Conservation (phyloP, 768 basidiomycete genomes). For the Amanita subjunquillea region DNA sequence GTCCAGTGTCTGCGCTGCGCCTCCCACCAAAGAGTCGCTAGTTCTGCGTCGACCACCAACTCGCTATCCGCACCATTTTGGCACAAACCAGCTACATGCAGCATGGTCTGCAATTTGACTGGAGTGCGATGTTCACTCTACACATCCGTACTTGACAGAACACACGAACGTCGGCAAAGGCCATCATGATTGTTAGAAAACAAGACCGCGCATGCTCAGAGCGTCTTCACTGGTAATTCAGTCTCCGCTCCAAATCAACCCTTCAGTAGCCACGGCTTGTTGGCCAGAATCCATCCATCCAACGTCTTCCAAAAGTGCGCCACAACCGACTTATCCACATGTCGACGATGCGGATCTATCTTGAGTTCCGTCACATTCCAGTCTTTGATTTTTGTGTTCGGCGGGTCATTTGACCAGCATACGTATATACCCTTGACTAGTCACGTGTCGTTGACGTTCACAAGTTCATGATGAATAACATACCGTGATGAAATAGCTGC, state of each 20-base stretch:
- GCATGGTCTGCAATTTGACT: constrained; percentile 9
- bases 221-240: neutral
- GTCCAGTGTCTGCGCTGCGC: constrained; percentile 11
- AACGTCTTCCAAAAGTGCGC: constrained; percentile 94
- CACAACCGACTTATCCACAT: constrained; percentile 90
- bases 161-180: neutral
- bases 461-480: constrained; percentile 7
- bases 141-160: neutral
- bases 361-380: constrained; percentile 97
- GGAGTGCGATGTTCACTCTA: constrained; percentile 2
- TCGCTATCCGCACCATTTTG: constrained; percentile 10
- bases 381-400: constrained; percentile 81
- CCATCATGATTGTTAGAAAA: neutral
- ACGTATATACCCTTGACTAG: constrained; percentile 93
- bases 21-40: constrained; percentile 3
- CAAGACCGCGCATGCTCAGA: neutral
- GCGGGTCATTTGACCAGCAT: constrained; percentile 88
- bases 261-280: constrained; percentile 70
- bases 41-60: constrained; percentile 11
- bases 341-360: constrained; percentile 86
- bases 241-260: constrained; percentile 6
- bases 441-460: neutral
- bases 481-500: constrained; percentile 89
- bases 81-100: constrained; percentile 3
- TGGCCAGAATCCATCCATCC: constrained; percentile 72